phyloP scores from a whole-genome alignment of 78 protist genomes.

The slime mould (Dictyostelium discoideum) region DNA sequence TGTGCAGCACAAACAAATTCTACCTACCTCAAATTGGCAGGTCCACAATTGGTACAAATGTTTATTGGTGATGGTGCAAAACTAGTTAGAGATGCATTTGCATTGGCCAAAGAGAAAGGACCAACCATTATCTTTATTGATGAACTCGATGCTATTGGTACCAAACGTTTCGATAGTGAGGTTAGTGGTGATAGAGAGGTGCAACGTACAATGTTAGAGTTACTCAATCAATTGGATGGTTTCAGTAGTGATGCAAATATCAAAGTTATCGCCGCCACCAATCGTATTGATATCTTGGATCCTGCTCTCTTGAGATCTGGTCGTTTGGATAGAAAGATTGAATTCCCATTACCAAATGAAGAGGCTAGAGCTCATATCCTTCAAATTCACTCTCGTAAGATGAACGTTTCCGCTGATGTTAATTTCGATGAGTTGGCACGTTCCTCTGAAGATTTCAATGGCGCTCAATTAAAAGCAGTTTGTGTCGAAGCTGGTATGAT shows the following conservation, averaged over 20 bases:
- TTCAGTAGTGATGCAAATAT: conserved; percentile 93
- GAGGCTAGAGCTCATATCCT: conserved; percentile 97
- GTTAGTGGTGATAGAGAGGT: conserved; percentile 99
- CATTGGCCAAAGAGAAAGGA: conserved; percentile 98
- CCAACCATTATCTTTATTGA: conserved; percentile 99
- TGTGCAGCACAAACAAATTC: conserved; percentile 99
- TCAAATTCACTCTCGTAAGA: conserved; percentile 98
- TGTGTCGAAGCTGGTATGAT: conserved; percentile 99
- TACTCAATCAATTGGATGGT: conserved; percentile 99
- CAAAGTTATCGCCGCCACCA: conserved; percentile 99
- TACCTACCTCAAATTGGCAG: conserved; percentile 98
- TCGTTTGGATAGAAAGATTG: conserved; percentile 98
- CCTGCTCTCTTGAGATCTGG: conserved; percentile 99
- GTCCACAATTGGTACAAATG: conserved; percentile 99
- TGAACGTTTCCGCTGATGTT: conserved; percentile 94
- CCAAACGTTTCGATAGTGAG: conserved; percentile 97
- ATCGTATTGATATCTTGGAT: conserved; percentile 99
- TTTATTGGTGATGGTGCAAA: conserved; percentile 99
- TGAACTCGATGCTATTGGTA: conserved; percentile 99
- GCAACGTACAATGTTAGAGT: conserved; percentile 99
- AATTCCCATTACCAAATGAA: conserved; percentile 99
- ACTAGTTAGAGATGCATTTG: conserved; percentile 99
- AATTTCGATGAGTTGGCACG: conserved; percentile 99
- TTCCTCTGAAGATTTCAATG: conserved; percentile 99
- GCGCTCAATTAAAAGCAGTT: conserved; percentile 99